These are phyloP conservation scores for Floccularia luteovirens DNA, from an alignment of 768 basidiomycete species.

Conservation along the genomic window DNA sequence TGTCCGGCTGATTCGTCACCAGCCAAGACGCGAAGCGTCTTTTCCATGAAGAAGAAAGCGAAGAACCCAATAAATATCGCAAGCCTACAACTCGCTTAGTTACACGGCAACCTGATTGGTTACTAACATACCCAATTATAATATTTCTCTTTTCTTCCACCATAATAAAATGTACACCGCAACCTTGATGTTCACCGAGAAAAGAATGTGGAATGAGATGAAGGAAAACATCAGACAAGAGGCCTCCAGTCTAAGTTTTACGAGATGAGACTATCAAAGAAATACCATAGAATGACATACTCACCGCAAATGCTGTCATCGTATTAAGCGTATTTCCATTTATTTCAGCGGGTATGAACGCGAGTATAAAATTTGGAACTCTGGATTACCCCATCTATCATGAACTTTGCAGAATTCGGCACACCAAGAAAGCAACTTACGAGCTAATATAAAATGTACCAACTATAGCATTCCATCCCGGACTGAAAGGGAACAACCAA, in stretches of 20 bases:
- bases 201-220: slow-evolving; percentile 90
- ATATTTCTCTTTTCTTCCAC: slow-evolving; percentile 92
- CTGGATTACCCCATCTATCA: slow-evolving; percentile 25
- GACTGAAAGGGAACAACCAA: slow-evolving; percentile 84
- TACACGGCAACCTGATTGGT: neutral
- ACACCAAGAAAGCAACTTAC: slow-evolving; percentile 38
- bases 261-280: slow-evolving; percentile 8
- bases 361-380: slow-evolving; percentile 90
- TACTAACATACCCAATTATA: slow-evolving; percentile 61
- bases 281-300: slow-evolving; percentile 14
- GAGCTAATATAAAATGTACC: slow-evolving; percentile 97
- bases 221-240: slow-evolving; percentile 89
- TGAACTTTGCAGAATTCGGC: neutral
- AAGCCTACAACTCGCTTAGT: slow-evolving; percentile 32
- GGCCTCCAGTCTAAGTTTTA: slow-evolving; percentile 64
- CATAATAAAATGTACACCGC: slow-evolving; percentile 69
- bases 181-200: slow-evolving; percentile 78
- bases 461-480: slow-evolving; percentile 83
- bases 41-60: slow-evolving; percentile 91
- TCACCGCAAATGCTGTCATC: slow-evolving; percentile 89
- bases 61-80: slow-evolving; percentile 85
- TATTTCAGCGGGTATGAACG: slow-evolving; percentile 88
- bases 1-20: slow-evolving; percentile 49
- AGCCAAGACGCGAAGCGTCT: slow-evolving; percentile 76
- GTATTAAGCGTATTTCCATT: slow-evolving; percentile 81